Conservation (phyloP, 768 basidiomycete species). For the Serendipita sp. region DNA sequence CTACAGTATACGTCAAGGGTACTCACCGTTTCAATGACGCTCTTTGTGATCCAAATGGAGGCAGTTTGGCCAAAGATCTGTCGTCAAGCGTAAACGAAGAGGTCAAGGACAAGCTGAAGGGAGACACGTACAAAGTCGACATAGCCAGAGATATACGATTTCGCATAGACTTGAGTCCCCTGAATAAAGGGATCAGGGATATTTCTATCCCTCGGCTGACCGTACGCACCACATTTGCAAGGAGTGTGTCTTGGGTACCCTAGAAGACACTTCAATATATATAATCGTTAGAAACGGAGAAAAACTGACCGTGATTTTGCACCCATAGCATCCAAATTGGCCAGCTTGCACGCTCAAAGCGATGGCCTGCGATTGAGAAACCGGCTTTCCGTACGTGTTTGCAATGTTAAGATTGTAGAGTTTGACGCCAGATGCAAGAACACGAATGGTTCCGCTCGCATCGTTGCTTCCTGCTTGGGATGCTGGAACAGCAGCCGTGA, state of each 20-base stretch:
- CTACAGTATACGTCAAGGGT: not conserved
- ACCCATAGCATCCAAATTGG: slow-evolving; percentile 6
- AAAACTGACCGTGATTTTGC: slow-evolving; percentile 2
- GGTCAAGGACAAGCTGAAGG: slow-evolving; percentile 20
- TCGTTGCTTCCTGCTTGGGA: slow-evolving; percentile 11
- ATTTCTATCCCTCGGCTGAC: too few relatives aligned
- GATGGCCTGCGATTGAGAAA: slow-evolving; percentile 3
- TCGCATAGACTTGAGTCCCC: slow-evolving; percentile 31
- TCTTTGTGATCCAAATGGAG: slow-evolving; percentile 5
- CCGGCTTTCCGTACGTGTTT: slow-evolving; percentile 11
- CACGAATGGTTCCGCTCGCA: slow-evolving; percentile 11
- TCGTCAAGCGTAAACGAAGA: not conserved
- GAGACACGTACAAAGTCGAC: slow-evolving; percentile 36
- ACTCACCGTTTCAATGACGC: slow-evolving; percentile 4
- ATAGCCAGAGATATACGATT: slow-evolving; percentile 24
- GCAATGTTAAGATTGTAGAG: slow-evolving; percentile 9
- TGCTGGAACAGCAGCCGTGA: slow-evolving; percentile 10
- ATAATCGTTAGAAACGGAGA: not conserved
- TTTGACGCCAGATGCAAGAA: slow-evolving; percentile 10
- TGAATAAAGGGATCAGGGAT: slow-evolving; percentile 4
- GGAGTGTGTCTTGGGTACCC: not conserved
- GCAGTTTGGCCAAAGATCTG: slow-evolving; percentile 7
- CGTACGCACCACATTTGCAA: not conserved
- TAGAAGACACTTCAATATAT: not conserved
- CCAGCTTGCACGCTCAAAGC: slow-evolving; percentile 7